A percentile compares a stretch with the other conserved stretches of the same genome.
Conservation (phyloP, 345 rosid genomes). For the Capsella bursapastoris region DNA sequence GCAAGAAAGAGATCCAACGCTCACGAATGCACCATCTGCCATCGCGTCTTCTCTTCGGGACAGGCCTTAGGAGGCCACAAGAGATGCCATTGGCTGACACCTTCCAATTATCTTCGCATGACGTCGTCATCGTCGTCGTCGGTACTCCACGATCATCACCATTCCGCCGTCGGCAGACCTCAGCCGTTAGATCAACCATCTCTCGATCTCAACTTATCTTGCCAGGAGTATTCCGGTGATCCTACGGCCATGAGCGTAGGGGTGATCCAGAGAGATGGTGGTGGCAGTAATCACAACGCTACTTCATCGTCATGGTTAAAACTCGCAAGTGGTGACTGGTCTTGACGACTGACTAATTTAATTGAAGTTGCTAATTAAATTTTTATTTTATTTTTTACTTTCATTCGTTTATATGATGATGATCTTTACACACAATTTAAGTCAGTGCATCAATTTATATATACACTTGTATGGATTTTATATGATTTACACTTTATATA, state of each 20-base stretch:
- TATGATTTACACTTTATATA: conserved; percentile 7
- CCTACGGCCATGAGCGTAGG: conserved; percentile 37
- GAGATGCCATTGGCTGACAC: conserved; percentile 97
- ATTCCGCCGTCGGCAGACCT: background rate
- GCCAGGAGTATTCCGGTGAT: conserved; percentile 42
- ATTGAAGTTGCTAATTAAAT: background rate
- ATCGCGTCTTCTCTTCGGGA: conserved; percentile 87
- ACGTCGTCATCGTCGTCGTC: conserved; percentile 3
- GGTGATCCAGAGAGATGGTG: conserved; percentile 31
- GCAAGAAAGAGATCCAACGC: conserved; percentile 57
- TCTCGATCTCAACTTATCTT: conserved; percentile 46
- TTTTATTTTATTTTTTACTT: background rate
- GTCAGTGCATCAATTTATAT: conserved; percentile 21
- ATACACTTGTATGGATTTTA: conserved; percentile 27
- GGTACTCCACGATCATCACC: conserved; percentile 25
- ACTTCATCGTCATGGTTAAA: conserved; percentile 45
- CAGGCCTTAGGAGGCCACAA: conserved; percentile 98
- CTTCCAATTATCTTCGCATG: conserved; percentile 49
- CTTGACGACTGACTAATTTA: conserved; percentile 16
- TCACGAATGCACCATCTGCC: conserved; percentile 95
- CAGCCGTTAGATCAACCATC: conserved; percentile 41
- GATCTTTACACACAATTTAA: conserved; percentile 25
- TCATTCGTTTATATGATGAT: conserved; percentile 11
- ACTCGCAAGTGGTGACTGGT: conserved; percentile 47
- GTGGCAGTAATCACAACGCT: conserved; percentile 15